phyloP scores from a whole-genome alignment of 768 basidiomycete species.

The Kwoniella sp. region DNA sequence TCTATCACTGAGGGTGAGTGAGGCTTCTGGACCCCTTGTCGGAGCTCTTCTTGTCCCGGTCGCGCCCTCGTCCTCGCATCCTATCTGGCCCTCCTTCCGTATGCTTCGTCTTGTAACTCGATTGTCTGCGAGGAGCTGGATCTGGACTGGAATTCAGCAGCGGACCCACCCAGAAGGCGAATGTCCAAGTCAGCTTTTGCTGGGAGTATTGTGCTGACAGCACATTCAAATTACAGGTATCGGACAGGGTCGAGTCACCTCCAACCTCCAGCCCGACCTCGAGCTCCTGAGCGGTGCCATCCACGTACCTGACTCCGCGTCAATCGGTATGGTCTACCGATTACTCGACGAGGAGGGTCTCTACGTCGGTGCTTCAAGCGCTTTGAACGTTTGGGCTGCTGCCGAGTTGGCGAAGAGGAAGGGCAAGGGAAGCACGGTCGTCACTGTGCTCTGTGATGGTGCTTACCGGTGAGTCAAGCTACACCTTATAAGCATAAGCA shows the following conservation, averaged over 20 bases:
- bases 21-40: not conserved
- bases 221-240: constrained; percentile 67
- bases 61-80: too few relatives aligned
- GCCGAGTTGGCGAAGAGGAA: constrained; percentile 80
- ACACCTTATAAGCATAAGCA: too few relatives aligned
- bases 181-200: too few relatives aligned
- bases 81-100: too few relatives aligned
- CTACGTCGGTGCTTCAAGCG: constrained; percentile 91
- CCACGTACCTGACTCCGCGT: constrained; percentile 81
- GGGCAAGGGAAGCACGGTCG: constrained; percentile 79
- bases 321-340: constrained; percentile 90
- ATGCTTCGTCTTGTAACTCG: too few relatives aligned
- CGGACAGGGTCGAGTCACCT: constrained; percentile 92
- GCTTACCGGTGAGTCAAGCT: constrained; percentile 81
- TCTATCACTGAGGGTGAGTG: constrained; percentile 56
- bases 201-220: not conserved
- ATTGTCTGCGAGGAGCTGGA: too few relatives aligned
- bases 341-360: constrained; percentile 88
- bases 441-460: constrained; percentile 89
- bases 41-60: not conserved
- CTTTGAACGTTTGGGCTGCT: constrained; percentile 92
- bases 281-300: constrained; percentile 77
- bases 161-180: too few relatives aligned
- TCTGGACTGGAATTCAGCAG: too few relatives aligned
- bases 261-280: constrained; percentile 83